phyloP scores from a whole-genome alignment of 257 asterid species.

The Plectranthus barbatus region DNA sequence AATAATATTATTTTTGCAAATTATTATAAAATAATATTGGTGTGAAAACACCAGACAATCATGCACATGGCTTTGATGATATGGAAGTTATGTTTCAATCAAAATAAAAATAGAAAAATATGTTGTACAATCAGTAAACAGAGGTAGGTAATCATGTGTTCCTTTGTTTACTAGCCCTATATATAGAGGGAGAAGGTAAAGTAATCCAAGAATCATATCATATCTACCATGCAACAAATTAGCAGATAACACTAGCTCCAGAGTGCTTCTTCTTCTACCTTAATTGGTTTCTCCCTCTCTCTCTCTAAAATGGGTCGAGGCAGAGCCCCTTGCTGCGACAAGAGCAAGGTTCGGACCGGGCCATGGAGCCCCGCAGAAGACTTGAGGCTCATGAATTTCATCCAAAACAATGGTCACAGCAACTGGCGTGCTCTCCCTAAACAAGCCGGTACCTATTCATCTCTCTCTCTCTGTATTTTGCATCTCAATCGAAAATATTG shows the following conservation, averaged over 20 bases:
- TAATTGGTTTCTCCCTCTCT: background rate
- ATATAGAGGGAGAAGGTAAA: conserved; percentile 13
- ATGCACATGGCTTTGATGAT: no score
- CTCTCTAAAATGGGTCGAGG: conserved; percentile 35
- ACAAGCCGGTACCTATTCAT: conserved; percentile 42
- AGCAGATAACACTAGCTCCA: background rate
- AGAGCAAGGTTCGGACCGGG: conserved; percentile 54
- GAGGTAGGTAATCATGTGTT: conserved; percentile 11
- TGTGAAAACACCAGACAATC: no score
- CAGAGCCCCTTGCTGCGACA: conserved; percentile 73
- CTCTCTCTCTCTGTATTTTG: background rate
- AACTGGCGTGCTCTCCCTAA: conserved; percentile 80
- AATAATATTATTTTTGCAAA: background rate
- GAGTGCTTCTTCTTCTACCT: background rate
- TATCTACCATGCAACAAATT: conserved; percentile 2
- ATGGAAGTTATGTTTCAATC: background rate
- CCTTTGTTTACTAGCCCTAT: background rate
- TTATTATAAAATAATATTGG: background rate
- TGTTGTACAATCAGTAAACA: background rate
- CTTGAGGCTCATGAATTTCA: conserved; percentile 34
- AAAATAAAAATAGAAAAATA: background rate
- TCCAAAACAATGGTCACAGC: conserved; percentile 43
- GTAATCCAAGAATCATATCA: conserved; percentile 10
- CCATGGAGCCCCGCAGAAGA: conserved; percentile 78
- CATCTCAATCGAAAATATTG: no score